phyloP scores from a whole-genome alignment of 2,329 filamentous ascomycete species.

The Amylocarpus encephaloides region DNA sequence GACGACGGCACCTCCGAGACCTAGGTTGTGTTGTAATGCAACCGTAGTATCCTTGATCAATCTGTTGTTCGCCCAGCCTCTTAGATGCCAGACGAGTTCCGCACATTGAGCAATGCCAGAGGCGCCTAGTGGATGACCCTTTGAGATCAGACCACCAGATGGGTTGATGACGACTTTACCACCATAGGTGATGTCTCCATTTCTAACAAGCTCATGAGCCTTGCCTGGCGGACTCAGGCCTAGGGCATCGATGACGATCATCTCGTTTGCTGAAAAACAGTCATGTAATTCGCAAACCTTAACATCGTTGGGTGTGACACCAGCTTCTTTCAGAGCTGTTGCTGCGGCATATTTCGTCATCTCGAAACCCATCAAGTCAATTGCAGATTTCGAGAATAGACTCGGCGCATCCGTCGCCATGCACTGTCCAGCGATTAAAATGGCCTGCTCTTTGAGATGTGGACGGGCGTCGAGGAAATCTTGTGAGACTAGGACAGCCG shows the following conservation, averaged over 20 bases:
- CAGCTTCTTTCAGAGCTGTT: slow-evolving; percentile 68
- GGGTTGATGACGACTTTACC: slow-evolving; percentile 75
- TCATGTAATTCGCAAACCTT: slow-evolving; percentile 91
- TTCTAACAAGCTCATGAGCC: slow-evolving; percentile 84
- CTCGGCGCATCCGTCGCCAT: slow-evolving; percentile 77
- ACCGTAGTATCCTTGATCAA: slow-evolving; percentile 60
- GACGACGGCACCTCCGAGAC: slow-evolving; percentile 83
- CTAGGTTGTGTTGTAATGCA: slow-evolving; percentile 87
- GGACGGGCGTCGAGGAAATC: slow-evolving; percentile 80
- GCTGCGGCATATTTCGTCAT: slow-evolving; percentile 71
- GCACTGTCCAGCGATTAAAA: slow-evolving; percentile 82
- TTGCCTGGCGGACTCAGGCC: slow-evolving; percentile 73
- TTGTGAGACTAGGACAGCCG: slow-evolving; percentile 83
- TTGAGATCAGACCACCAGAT: slow-evolving; percentile 89
- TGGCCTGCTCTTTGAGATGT: slow-evolving; percentile 73
- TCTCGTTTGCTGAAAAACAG: slow-evolving; percentile 93
- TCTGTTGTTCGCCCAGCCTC: slow-evolving; percentile 93
- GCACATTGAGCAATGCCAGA: slow-evolving; percentile 95
- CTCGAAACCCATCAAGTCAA: slow-evolving; percentile 83
- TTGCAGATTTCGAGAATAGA: slow-evolving; percentile 72
- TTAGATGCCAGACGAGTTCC: slow-evolving; percentile 89
- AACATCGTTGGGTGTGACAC: slow-evolving; percentile 60
- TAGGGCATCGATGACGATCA: slow-evolving; percentile 82
- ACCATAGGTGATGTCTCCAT: slow-evolving; percentile 87
- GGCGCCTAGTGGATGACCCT: slow-evolving; percentile 90